These are phyloP conservation scores for Carnegiea gigantea DNA, from an alignment of 179 eudicot genomes.

Conservation along the genomic window DNA sequence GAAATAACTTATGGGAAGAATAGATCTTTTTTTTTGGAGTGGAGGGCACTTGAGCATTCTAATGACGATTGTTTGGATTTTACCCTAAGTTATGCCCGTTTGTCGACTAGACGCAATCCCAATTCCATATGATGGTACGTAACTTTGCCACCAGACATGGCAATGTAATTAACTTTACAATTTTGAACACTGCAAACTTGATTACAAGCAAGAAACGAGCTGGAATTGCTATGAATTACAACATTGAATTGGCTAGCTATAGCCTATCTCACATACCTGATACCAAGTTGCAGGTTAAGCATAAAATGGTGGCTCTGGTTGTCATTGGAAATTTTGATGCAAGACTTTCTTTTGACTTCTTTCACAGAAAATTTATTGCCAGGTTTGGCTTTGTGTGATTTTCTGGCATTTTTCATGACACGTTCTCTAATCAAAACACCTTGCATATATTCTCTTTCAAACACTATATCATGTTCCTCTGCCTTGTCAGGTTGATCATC, in stretches of 20 bases:
- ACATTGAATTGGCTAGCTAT: not conserved
- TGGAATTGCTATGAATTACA: not conserved
- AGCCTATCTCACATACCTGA: conserved; percentile 46
- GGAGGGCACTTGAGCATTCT: not conserved
- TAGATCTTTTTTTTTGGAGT: not conserved
- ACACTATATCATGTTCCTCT: conserved; percentile 46
- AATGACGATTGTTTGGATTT: conserved; percentile 2
- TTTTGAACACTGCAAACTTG: not conserved
- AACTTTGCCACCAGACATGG: not conserved
- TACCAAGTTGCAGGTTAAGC: conserved; percentile 65
- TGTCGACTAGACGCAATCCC: not conserved
- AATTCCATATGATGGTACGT: not conserved
- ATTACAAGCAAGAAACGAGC: not conserved
- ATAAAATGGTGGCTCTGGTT: conserved; percentile 45
- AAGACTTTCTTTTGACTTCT: conserved; percentile 51
- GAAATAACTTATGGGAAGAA: not conserved
- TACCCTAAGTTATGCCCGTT: not conserved
- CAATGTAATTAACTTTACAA: not conserved
- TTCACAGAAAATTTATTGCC: conserved; percentile 44
- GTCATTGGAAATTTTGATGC: conserved; percentile 39
- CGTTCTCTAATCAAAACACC: conserved; percentile 79
- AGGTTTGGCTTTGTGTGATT: conserved; percentile 45
- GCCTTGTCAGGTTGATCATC: conserved; percentile 41
- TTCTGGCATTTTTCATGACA: conserved; percentile 35
- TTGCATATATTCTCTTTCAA: conserved; percentile 91